Evolutionary conservation across 305 asterid genomes (phyloP).

Genomic region (Fraxinus ornus): DNA sequence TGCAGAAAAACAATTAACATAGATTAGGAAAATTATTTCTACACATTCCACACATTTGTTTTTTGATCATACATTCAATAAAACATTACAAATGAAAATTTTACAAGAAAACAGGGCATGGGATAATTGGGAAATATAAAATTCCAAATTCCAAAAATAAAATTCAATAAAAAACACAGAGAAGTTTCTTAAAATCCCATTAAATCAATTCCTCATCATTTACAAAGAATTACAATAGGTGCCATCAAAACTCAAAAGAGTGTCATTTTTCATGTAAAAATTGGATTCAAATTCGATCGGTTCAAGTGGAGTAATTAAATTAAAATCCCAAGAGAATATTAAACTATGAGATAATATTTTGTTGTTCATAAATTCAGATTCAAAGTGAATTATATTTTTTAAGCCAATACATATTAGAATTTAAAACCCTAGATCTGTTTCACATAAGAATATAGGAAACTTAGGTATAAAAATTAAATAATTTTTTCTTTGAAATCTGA

Average conservation of each 20-base stretch:
- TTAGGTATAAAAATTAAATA: background rate
- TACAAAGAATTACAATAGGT: background rate
- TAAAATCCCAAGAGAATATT: background rate
- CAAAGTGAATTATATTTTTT: background rate
- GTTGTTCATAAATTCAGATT: too few species aligned
- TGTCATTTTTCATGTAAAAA: background rate
- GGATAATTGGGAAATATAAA: too few species aligned
- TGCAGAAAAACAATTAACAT: background rate
- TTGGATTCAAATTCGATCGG: constrained; percentile 16
- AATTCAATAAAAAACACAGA: background rate
- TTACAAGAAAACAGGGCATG: too few species aligned
- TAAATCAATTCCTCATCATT: background rate
- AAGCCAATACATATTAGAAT: background rate
- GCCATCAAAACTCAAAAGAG: background rate
- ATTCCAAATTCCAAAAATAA: too few species aligned
- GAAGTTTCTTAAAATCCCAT: background rate
- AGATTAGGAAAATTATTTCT: too few species aligned
- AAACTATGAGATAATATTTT: too few species aligned
- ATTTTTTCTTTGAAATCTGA: too few species aligned
- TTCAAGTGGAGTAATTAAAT: too few species aligned
- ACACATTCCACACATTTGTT: too few species aligned
- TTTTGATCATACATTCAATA: too few species aligned
- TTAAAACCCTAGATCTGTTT: constrained; percentile 3
- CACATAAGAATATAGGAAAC: background rate
- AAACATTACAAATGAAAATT: too few species aligned